Evolutionary conservation across 352 stramenopile species (phyloP).

Genomic region (Globisporangium abappressorium): DNA sequence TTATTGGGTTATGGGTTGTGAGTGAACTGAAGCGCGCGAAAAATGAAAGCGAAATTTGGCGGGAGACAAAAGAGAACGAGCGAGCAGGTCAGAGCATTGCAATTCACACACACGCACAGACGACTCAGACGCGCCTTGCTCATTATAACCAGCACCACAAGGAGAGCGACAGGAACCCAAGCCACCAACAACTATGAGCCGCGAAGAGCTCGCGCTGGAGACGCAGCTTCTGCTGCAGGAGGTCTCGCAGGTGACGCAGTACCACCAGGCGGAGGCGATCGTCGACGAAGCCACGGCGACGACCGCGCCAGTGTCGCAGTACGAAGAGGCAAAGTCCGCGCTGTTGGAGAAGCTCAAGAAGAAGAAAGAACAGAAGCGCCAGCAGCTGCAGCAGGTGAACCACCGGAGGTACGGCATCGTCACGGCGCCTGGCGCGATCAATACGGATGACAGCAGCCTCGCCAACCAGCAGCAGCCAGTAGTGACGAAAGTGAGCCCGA

Average conservation of each 20-base stretch:
- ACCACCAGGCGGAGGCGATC: conserved; percentile 28
- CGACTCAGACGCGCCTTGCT: not conserved
- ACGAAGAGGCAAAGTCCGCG: conserved; percentile 49
- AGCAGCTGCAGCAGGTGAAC: conserved; percentile 50
- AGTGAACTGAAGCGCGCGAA: not conserved
- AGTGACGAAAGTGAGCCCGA: conserved; percentile 28
- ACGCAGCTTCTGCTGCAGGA: conserved; percentile 80
- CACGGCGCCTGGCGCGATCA: conserved; percentile 1
- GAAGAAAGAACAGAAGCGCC: conserved; percentile 55
- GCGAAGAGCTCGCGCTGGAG: conserved; percentile 65
- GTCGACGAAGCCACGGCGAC: conserved; percentile 25
- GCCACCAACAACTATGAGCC: conserved; percentile 25
- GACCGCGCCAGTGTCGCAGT: conserved; percentile 33
- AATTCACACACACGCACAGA: not conserved
- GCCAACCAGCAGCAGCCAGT: conserved; percentile 5
- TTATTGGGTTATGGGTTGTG: not conserved
- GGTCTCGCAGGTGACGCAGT: conserved; percentile 52
- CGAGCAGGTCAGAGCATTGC: no score
- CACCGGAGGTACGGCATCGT: conserved; percentile 38
- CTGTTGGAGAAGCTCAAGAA: conserved; percentile 63
- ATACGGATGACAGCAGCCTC: not conserved
- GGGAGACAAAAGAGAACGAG: not conserved
- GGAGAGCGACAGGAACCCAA: not conserved
- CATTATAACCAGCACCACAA: not conserved
- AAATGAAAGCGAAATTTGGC: not conserved